Evolutionary conservation across 2,329 filamentous ascomycete genomes (phyloP), one percentile per base, ranked within the genome.

Genomic region (Pseudogymnoascus sp.): DNA sequence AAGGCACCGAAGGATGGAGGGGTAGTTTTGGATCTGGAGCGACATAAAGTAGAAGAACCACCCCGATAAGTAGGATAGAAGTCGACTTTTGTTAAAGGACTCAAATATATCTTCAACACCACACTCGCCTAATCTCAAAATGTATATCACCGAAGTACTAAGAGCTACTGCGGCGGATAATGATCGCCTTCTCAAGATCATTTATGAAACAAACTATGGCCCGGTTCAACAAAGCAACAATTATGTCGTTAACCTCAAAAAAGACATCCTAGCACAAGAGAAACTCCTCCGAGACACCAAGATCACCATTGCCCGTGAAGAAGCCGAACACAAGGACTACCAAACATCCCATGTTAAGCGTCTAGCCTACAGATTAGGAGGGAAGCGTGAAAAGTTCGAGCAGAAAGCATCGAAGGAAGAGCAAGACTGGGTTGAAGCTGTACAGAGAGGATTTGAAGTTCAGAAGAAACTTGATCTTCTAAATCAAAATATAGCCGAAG

Each of bases 351-450:
- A 80, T 60, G 74, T 84, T 69, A 78, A 77, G 63, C 80, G 82
- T 41, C 81, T 83, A 68, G 75, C 79, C 41, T 81, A 82, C 76
- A 81, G 79, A 65, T 74, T 82, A 8, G 75, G 78, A 4, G 79
- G 83, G 28, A 79, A 79, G 66, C 76, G 77, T 45, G 79, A 78
- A n/a, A 78, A 79, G 61, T 83, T 82, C 67, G 73, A 75, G 14
- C 76, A 77, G n/a, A 77, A 76, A 61, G 80, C 81, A 13, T 77
- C 78, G 60, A 82, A 80, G 66, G 83, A 85, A 71, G 82, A 85
- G 71, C 73, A 75, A 48, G 82, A 85, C 66, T 85, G 84, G 71
- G 77, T 83, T 25, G 78, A 82, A 54, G 82, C 79, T 0, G 76
- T 83, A 57, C 79, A 83, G 65, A 72, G 78, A 31, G 76, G 81